Percentiles rank a stretch among this genome's conserved stretches.
Evolutionary conservation across 2,329 filamentous ascomycete species (phyloP).

Genomic region (Dryadomyces quercus-mongolicae): DNA sequence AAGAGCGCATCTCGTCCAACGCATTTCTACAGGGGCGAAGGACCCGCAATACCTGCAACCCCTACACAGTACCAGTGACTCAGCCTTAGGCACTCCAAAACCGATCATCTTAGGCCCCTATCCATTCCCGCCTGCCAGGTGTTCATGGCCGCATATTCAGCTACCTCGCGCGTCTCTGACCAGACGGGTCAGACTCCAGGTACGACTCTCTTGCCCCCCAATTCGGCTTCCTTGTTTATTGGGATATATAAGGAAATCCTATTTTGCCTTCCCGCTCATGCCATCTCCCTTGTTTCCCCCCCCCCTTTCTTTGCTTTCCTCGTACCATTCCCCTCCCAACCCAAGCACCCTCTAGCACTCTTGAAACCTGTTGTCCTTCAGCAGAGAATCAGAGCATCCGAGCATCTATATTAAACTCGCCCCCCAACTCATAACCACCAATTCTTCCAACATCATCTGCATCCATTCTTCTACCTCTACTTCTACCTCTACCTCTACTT

Average conservation of each 20-base stretch:
- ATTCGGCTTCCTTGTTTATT: background rate
- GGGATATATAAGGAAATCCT: background rate
- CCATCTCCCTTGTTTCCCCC: no score
- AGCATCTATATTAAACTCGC: no score
- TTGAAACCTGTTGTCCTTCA: no score
- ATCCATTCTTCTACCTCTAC: no score
- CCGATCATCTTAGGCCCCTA: background rate
- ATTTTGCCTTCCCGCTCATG: no score
- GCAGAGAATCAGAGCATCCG: no score
- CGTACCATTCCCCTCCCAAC: no score
- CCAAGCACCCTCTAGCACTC: no score
- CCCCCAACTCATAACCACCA: no score
- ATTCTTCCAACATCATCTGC: no score
- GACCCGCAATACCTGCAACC: background rate
- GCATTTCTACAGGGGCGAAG: background rate
- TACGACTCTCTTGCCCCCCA: background rate
- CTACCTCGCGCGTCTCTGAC: conserved; percentile 6
- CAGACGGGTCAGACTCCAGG: conserved; percentile 7
- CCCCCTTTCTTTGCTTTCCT: no score
- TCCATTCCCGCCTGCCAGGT: background rate
- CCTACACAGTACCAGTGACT: conserved; percentile 8
- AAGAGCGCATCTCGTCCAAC: background rate
- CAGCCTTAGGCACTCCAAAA: conserved; percentile 5
- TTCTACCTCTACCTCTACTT: no score
- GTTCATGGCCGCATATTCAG: conserved; percentile 7